Base-by-base conservation (phyloP, 2,329 filamentous ascomycete species). In the Arthrobotrys conoides region DNA sequence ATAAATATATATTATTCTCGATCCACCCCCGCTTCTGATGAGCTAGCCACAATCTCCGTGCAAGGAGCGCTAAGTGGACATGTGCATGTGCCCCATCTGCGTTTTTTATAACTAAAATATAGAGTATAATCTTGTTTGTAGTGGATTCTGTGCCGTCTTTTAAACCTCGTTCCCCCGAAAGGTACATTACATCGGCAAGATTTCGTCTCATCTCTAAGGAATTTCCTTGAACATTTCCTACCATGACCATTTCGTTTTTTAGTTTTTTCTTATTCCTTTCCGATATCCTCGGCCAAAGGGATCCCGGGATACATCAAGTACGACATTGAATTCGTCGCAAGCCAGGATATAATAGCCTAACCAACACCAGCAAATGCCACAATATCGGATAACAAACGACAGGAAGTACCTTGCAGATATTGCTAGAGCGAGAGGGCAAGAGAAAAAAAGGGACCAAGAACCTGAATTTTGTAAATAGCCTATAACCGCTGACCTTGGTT, bases 401-500 rank as follows among this genome's bases (percentile, higher is more conserved):
- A 51, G 61, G 70, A 36, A 36, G 38, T 14, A 27, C 70, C 70
- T 73, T 73, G 61, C 70, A 73, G 65, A 67, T 66, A 67, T 66
- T 44, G 33, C 18, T 1, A 27, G 55, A 33, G 55, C 9, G 44
- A 46, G 44, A 46, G 44, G 44, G n/a, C n/a, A n/a, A 18, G 41
- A 1, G 38, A 46, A 20, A 46, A 36, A 61, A 44, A 61, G 57
- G 57, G 57, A 61, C 36, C 36, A 44, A 12, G 57, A 41, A 27
- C 57, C 36, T 41, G 57, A 61, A 27, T 27, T 46, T n/a, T 24
- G 36, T 24, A 53, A 73, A 77, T 77, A 77, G 66, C 72, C 72
- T 76, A 68, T 77, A 63, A 64, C 73, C 73, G 59, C n/a, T 27
- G 53, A 72, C 67, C 67, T 71, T 66, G 66, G 66, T 57, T 71